A percentile compares a stretch with the other conserved stretches of the same genome.
Evolutionary conservation across 2,329 filamentous ascomycete genomes (phyloP).

Genomic region (Knoxdaviesia capensis): DNA sequence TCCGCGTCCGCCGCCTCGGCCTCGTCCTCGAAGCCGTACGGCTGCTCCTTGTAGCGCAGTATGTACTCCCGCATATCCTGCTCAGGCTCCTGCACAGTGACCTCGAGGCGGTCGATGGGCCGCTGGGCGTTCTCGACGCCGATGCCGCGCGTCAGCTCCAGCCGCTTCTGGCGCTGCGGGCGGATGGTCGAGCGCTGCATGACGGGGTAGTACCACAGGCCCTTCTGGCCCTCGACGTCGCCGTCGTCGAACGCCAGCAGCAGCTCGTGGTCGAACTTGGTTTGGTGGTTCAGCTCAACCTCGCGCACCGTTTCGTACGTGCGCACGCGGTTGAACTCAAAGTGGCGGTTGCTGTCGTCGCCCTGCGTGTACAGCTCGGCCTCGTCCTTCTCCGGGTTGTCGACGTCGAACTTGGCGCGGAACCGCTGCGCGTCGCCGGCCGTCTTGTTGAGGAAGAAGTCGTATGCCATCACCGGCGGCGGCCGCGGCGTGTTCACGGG

Average conservation of each 20-base stretch:
- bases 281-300: conserved; percentile 31
- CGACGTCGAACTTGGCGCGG: conserved; percentile 37
- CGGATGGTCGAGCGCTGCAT: conserved; percentile 43
- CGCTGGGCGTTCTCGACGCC: conserved; percentile 25
- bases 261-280: conserved; percentile 44
- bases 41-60: conserved; percentile 29
- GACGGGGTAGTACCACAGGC: conserved; percentile 47
- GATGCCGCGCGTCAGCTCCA: conserved; percentile 29
- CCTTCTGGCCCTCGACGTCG: conserved; percentile 29
- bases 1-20: conserved; percentile 11
- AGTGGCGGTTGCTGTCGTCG: conserved; percentile 25
- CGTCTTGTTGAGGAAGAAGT: conserved; percentile 40
- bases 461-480: conserved; percentile 40
- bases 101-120: conserved; percentile 33
- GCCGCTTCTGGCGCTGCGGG: conserved; percentile 43
- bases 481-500: conserved; percentile 34
- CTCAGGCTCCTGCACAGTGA: conserved; percentile 32
- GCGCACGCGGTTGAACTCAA: conserved; percentile 40
- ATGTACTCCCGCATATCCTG: conserved; percentile 32
- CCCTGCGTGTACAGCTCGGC: conserved; percentile 33
- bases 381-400: conserved; percentile 32
- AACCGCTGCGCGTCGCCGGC: conserved; percentile 28
- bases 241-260: conserved; percentile 38
- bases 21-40: conserved; percentile 25
- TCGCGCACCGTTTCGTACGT: conserved; percentile 44